phyloP scores from a whole-genome alignment of 352 stramenopile genomes.

The Pythium volutum region DNA sequence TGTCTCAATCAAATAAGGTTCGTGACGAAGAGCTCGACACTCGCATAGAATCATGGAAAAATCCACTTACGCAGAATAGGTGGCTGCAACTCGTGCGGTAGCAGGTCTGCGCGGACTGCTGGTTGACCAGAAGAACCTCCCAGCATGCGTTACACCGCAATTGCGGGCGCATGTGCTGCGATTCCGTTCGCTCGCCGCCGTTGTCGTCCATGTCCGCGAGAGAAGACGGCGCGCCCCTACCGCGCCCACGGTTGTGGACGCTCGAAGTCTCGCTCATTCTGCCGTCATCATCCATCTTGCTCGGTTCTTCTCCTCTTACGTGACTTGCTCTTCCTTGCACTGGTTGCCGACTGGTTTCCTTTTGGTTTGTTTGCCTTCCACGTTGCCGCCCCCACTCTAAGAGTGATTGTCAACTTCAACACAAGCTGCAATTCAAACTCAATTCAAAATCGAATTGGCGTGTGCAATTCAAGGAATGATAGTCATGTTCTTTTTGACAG shows the following conservation, averaged over 20 bases:
- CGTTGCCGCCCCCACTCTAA: neutral
- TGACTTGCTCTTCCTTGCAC: neutral
- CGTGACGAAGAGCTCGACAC: neutral
- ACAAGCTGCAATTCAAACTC: slow-evolving; percentile 16
- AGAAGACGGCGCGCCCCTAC: slow-evolving; percentile 27
- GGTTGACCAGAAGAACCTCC: slow-evolving; percentile 58
- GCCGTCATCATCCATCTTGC: slow-evolving; percentile 49
- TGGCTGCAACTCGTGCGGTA: slow-evolving; percentile 77
- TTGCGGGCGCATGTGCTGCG: slow-evolving; percentile 46
- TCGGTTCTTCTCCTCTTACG: neutral
- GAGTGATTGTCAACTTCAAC: slow-evolving; percentile 31
- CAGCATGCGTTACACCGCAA: slow-evolving; percentile 77
- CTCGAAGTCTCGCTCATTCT: slow-evolving; percentile 78
- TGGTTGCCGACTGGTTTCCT: neutral
- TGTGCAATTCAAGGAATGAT: slow-evolving; percentile 11
- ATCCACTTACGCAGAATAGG: slow-evolving; percentile 53
- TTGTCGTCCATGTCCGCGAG: slow-evolving; percentile 52
- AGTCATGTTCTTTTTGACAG: neutral
- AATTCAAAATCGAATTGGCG: slow-evolving; percentile 14
- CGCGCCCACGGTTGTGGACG: slow-evolving; percentile 38
- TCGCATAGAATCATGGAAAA: neutral
- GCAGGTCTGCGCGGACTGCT: slow-evolving; percentile 69
- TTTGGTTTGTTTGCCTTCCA: neutral
- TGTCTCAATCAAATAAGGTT: slow-evolving; percentile 17
- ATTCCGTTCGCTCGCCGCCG: slow-evolving; percentile 11